These are phyloP conservation scores for Monilinia polystroma DNA, from an alignment of 2,329 filamentous ascomycete genomes.

Conservation along the genomic window DNA sequence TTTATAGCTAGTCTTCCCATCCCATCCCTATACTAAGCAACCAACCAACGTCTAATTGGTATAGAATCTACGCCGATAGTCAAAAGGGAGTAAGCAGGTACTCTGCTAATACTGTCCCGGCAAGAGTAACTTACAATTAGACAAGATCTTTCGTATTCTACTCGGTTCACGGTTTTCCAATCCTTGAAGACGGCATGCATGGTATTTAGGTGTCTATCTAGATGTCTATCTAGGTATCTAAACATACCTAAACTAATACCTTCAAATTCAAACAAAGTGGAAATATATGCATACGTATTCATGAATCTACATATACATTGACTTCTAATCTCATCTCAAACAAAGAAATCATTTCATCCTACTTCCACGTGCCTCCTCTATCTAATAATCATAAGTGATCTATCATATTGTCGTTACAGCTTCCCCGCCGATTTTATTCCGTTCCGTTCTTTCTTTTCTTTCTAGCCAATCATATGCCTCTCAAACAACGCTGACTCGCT, in stretches of 20 bases:
- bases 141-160: not conserved
- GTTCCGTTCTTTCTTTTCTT: conserved; percentile 7
- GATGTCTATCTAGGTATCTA: not conserved
- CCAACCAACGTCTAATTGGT: not conserved
- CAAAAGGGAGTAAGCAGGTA: not conserved
- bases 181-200: no score
- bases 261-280: not conserved
- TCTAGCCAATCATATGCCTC: not conserved
- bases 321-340: not conserved
- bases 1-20: not conserved
- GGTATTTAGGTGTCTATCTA: no score
- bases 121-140: not conserved
- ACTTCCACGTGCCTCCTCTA: conserved; percentile 1
- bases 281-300: no score
- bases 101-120: not conserved
- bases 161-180: no score
- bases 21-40: not conserved
- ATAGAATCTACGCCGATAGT: not conserved
- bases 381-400: not conserved
- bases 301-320: not conserved
- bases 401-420: not conserved
- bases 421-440: conserved; percentile 12
- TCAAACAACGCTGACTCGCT: conserved; percentile 16
- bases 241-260: not conserved
- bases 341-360: conserved; percentile 10